Base-by-base conservation (phyloP, 1,284 basidiomycete genomes). In the Ganoderma sinense region DNA sequence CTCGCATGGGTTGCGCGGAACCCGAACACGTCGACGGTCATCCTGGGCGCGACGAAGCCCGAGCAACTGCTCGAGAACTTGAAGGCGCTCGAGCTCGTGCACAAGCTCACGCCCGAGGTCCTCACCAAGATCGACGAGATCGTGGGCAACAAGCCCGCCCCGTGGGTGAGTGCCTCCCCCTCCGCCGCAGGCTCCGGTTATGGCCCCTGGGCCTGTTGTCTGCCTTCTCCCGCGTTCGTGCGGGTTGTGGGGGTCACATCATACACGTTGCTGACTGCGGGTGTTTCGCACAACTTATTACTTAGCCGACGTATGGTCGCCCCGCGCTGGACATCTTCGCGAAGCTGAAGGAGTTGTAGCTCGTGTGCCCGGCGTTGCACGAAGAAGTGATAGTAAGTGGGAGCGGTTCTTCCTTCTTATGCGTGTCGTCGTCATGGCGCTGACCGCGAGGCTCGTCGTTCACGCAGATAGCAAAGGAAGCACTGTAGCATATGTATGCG, bases 1-100 rank as follows among this genome's bases (percentile, higher is more conserved):
- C 84, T 94, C 39, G 92, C 92, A 7, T 94, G 91, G 92, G 84
- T 89, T 14, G 86, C 89, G 18, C 83, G 80, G 64, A 89, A 92
- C 80, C 84, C 87, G 53, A 86, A 91, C 80, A 91, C 86, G 23
- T 78, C 78, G n/a, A 78, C 78, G 1, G 75, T 91, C 74, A 91
- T 93, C 75, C 84, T 94, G 65, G 90, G 92, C 64, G 86, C 86
- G 2, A 85, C 85, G 23, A 87, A 82, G 73, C 85, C 87, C 43
- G 85, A 87, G 75, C 90, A 92, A 79, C 80, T 93, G 70, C 73
- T 85, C 45, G 90, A 93, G 74, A 93, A 93, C 82, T 82, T 93
- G 71, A 89, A 89, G 78, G 91, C 91, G 31, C 82, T 95, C 67
- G 88, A 93, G 56, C 84, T 94, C 61, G 79, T 93, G 65, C 89